Conservation (phyloP, 2,329 filamentous ascomycete species). For the Epichloe gansuensis region DNA sequence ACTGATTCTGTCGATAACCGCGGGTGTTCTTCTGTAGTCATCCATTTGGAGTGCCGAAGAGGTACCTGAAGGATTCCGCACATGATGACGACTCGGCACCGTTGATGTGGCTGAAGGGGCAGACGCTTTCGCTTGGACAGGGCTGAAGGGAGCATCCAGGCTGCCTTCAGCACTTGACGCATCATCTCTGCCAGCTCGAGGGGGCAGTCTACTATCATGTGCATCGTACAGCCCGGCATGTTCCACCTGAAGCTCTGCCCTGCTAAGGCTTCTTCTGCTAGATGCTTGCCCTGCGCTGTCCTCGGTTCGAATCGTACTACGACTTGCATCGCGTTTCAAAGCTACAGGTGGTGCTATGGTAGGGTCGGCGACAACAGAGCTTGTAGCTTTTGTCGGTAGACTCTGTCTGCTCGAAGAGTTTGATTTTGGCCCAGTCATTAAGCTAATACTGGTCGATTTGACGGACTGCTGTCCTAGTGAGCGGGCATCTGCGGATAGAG, state of each 20-base stretch:
- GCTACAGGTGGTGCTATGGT: slow-evolving; percentile 38
- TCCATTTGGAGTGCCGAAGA: slow-evolving; percentile 25
- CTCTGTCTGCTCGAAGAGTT: slow-evolving; percentile 25
- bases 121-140: slow-evolving; percentile 21
- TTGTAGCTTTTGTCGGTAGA: slow-evolving; percentile 29
- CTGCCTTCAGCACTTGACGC: slow-evolving; percentile 31
- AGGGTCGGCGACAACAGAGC: slow-evolving; percentile 27
- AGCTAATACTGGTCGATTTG: slow-evolving; percentile 36
- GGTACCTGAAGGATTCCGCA: slow-evolving; percentile 20
- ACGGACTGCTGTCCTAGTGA: slow-evolving; percentile 29
- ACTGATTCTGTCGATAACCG: slow-evolving; percentile 43
- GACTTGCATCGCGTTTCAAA: slow-evolving; percentile 34
- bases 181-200: slow-evolving; percentile 28
- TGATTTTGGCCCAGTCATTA: slow-evolving; percentile 32
- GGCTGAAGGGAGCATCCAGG: slow-evolving; percentile 30
- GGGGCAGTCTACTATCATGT: slow-evolving; percentile 22
- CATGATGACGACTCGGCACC: slow-evolving; percentile 21
- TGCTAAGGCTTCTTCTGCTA: slow-evolving; percentile 30
- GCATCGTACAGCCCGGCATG: slow-evolving; percentile 26
- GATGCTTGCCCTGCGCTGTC: slow-evolving; percentile 27
- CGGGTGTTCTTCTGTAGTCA: slow-evolving; percentile 31
- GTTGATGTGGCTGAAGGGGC: slow-evolving; percentile 17
- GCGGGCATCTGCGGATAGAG: slow-evolving; percentile 25
- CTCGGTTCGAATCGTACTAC: slow-evolving; percentile 29
- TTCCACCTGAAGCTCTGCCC: slow-evolving; percentile 26